Conservation (phyloP, 2,329 filamentous ascomycete genomes). For the Aspergillus persii region DNA sequence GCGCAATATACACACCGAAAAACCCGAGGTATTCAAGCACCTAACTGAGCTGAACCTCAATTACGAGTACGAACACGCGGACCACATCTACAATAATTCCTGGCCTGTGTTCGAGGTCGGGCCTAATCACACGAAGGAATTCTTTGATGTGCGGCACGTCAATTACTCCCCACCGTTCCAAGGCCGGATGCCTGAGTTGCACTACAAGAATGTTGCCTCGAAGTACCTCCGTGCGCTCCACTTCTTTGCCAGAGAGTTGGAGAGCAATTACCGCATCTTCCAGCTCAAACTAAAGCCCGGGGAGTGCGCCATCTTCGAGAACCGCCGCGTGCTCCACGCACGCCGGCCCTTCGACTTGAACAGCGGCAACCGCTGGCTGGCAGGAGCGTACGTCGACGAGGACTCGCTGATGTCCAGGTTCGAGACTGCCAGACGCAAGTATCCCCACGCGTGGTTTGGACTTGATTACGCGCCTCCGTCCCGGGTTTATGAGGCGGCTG, state of each 20-base stretch:
- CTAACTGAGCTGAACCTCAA: conserved; percentile 50
- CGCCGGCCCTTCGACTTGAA: conserved; percentile 67
- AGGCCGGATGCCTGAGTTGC: conserved; percentile 38
- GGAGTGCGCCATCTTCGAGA: conserved; percentile 92
- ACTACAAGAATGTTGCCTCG: conserved; percentile 12
- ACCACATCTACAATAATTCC: conserved; percentile 59
- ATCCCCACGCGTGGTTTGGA: conserved; percentile 7
- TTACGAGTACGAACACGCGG: conserved; percentile 68
- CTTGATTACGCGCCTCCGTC: no score
- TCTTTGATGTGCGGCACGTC: conserved; percentile 40
- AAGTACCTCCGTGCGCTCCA: conserved; percentile 45
- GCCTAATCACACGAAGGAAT: conserved; percentile 10
- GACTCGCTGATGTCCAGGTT: conserved; percentile 58
- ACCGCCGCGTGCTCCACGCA: conserved; percentile 80
- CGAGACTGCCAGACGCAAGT: conserved; percentile 18
- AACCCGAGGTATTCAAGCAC: conserved; percentile 18
- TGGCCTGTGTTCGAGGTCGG: conserved; percentile 55
- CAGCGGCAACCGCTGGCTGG: conserved; percentile 73
- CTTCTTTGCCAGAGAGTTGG: conserved; percentile 61
- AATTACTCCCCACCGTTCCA: conserved; percentile 84
- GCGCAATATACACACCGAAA: conserved; percentile 10
- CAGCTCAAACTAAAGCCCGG: conserved; percentile 73
- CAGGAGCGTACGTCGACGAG: conserved; percentile 76
- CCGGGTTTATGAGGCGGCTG: no score
- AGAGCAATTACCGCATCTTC: conserved; percentile 59